These are phyloP conservation scores for Verticillium zaregamsianum DNA, from an alignment of 2,329 filamentous ascomycete species.

Conservation along the genomic window DNA sequence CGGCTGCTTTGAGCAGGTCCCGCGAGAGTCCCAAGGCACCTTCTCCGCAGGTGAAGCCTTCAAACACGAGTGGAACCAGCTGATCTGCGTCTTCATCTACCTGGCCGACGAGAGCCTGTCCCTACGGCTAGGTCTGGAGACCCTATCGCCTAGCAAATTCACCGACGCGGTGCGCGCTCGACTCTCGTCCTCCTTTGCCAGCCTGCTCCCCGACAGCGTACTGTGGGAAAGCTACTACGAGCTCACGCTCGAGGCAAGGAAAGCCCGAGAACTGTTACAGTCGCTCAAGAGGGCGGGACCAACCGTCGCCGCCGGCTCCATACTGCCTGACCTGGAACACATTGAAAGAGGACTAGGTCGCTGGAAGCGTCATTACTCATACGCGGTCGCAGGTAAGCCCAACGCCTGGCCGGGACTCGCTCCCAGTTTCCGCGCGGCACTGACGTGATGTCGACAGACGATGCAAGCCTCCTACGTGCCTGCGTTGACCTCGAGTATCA, in stretches of 20 bases:
- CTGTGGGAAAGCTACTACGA: background rate
- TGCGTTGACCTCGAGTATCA: background rate
- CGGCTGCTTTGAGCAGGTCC: background rate
- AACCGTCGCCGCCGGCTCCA: background rate
- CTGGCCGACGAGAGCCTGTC: background rate
- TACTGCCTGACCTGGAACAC: background rate
- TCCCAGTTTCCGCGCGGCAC: too few species aligned
- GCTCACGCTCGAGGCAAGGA: background rate
- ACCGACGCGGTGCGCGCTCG: background rate
- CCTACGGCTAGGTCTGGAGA: background rate
- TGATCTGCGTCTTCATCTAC: background rate
- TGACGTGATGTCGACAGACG: background rate
- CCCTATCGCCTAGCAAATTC: background rate
- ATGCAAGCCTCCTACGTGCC: background rate
- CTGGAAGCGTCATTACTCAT: background rate
- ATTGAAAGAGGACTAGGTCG: background rate
- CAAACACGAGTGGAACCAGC: background rate
- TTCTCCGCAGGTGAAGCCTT: background rate
- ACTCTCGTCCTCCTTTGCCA: background rate
- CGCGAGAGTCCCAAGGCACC: background rate
- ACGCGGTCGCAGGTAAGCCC: background rate
- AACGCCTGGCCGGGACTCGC: too few species aligned
- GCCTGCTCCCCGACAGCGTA: background rate
- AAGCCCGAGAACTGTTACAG: background rate
- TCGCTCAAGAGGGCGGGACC: background rate